phyloP scores from a whole-genome alignment of 2,329 filamentous ascomycete genomes.

The Akanthomyces muscarius region DNA sequence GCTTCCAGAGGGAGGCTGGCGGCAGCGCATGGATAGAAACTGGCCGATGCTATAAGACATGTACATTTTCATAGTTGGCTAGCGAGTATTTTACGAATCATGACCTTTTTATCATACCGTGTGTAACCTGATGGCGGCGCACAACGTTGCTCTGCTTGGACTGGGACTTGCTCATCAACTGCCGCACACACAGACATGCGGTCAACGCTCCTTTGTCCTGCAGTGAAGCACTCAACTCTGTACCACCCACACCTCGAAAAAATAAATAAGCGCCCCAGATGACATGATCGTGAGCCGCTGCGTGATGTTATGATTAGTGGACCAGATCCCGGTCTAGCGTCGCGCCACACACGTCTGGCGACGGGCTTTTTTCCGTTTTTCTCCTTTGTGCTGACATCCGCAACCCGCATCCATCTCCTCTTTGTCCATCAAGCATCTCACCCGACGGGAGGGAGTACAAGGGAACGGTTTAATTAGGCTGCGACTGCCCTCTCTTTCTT shows the following conservation, averaged over 20 bases:
- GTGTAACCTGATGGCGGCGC: too few species aligned
- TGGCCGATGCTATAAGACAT: constrained; percentile 3
- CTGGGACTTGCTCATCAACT: too few species aligned
- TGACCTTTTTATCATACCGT: background rate
- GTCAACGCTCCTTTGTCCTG: too few species aligned
- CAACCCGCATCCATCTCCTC: background rate
- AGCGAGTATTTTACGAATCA: background rate
- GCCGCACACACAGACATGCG: too few species aligned
- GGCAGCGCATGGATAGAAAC: constrained; percentile 10
- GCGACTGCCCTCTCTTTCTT: too few species aligned
- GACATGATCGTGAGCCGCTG: too few species aligned
- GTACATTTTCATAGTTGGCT: background rate
- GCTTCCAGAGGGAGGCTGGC: constrained; percentile 7
- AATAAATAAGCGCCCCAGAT: too few species aligned
- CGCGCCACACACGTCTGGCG: background rate
- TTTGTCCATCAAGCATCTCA: background rate
- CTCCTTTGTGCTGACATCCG: background rate
- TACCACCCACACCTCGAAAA: too few species aligned
- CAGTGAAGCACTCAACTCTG: too few species aligned
- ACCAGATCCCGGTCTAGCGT: constrained; percentile 1
- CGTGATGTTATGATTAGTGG: background rate
- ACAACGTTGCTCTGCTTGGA: too few species aligned
- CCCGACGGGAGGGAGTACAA: too few species aligned
- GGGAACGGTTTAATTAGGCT: too few species aligned
- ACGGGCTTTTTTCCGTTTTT: background rate